These are phyloP conservation scores for Botryotinia globosa DNA, from an alignment of 2,329 filamentous ascomycete genomes.

Conservation along the genomic window DNA sequence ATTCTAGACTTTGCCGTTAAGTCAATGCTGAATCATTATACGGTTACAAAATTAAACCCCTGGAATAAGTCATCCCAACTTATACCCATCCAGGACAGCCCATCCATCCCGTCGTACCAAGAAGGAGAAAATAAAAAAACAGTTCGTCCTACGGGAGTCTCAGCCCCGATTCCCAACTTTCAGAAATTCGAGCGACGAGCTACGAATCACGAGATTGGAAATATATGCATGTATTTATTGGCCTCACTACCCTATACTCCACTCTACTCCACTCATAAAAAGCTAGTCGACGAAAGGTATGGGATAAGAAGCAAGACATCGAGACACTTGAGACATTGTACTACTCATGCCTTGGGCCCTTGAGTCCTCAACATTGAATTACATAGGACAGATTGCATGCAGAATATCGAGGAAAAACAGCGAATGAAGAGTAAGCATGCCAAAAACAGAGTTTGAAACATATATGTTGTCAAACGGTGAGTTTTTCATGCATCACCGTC, in stretches of 20 bases:
- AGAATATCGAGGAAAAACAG: background rate
- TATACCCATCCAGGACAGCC: background rate
- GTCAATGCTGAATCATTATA: background rate
- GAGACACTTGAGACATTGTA: background rate
- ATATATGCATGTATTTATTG: background rate
- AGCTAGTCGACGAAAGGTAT: background rate
- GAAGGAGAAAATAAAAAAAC: background rate
- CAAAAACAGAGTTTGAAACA: constrained; percentile 3
- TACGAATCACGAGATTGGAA: background rate
- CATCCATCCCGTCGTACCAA: background rate
- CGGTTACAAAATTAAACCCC: background rate
- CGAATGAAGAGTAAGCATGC: background rate
- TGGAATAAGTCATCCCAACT: background rate
- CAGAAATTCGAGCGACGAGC: background rate
- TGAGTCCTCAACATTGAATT: background rate
- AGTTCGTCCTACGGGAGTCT: background rate
- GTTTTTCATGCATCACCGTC: constrained; percentile 3
- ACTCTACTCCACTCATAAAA: background rate
- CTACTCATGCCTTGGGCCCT: constrained; percentile 1
- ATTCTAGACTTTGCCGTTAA: background rate
- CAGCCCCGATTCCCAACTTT: background rate
- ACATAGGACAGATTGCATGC: background rate
- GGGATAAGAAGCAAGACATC: constrained; percentile 1
- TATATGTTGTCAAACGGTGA: constrained; percentile 2
- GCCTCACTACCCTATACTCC: background rate